These are phyloP conservation scores for Pisolithus microcarpus DNA, from an alignment of 768 basidiomycete genomes.

Conservation along the genomic window DNA sequence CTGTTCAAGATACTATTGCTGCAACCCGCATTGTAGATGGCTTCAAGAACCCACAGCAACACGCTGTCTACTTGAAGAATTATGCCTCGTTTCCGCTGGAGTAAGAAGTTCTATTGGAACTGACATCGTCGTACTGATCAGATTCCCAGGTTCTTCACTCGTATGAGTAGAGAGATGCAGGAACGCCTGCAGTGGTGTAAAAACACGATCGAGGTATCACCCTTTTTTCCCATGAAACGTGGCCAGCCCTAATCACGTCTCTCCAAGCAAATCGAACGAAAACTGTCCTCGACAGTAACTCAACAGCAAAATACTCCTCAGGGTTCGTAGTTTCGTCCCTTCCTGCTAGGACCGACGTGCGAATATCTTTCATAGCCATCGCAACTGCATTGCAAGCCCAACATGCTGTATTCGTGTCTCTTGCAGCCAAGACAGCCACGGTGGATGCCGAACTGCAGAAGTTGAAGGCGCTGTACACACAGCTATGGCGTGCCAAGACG, in stretches of 20 bases:
- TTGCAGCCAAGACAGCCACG: slow-evolving; percentile 70
- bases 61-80: slow-evolving; percentile 64
- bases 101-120: slow-evolving; percentile 33
- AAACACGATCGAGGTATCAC: slow-evolving; percentile 64
- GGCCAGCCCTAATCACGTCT: background rate
- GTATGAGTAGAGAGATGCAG: slow-evolving; percentile 65
- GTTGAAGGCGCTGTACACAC: slow-evolving; percentile 67
- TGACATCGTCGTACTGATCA: background rate
- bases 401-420: slow-evolving; percentile 66
- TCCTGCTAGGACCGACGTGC: slow-evolving; percentile 1
- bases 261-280: slow-evolving; percentile 60
- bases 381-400: slow-evolving; percentile 74
- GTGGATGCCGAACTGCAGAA: slow-evolving; percentile 70
- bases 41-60: slow-evolving; percentile 67
- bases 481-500: slow-evolving; percentile 72
- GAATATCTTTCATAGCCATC: slow-evolving; percentile 42
- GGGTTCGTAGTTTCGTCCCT: slow-evolving; percentile 33
- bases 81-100: slow-evolving; percentile 79
- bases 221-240: slow-evolving; percentile 2
- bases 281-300: slow-evolving; percentile 58
- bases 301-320: slow-evolving; percentile 70
- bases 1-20: slow-evolving; percentile 73
- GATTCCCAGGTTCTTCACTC: slow-evolving; percentile 54
- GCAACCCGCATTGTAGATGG: slow-evolving; percentile 74
- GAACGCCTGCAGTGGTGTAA: slow-evolving; percentile 74